Conservation (phyloP, 228 moss, liverwort and hornwort genomes). For the Sphagnum magellanicum region DNA sequence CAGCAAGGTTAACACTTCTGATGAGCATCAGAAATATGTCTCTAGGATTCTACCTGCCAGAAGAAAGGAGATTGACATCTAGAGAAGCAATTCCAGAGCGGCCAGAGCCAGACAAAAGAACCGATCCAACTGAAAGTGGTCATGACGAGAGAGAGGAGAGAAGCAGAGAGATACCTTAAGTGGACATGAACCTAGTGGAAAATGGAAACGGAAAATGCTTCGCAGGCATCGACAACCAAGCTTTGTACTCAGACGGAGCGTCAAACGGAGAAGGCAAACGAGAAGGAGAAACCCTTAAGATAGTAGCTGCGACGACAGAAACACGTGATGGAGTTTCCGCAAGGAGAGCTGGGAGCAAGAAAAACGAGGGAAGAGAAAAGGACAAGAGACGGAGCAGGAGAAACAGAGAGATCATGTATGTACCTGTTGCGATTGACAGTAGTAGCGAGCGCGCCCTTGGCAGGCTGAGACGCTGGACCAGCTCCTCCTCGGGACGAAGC, state of each 20-base stretch:
- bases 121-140: not conserved
- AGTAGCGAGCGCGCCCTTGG: not conserved
- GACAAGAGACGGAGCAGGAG: not conserved
- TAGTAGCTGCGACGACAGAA: not conserved
- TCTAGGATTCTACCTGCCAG: no score
- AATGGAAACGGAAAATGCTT: not conserved
- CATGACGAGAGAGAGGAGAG: not conserved
- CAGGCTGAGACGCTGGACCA: not conserved
- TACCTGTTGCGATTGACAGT: not conserved
- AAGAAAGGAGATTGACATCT: no score
- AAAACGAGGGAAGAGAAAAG: not conserved
- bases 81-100: no score
- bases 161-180: not conserved
- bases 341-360: not conserved
- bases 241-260: not conserved
- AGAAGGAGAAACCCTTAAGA: not conserved
- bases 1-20: no score
- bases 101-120: constrained; percentile 1
- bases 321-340: not conserved
- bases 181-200: not conserved
- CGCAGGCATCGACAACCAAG: not conserved
- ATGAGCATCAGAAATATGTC: no score
- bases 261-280: not conserved
- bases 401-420: not conserved
- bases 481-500: not conserved